These are phyloP conservation scores for Mucor sp. DNA, from an alignment of 371 early-diverging fungal species.

Conservation along the genomic window DNA sequence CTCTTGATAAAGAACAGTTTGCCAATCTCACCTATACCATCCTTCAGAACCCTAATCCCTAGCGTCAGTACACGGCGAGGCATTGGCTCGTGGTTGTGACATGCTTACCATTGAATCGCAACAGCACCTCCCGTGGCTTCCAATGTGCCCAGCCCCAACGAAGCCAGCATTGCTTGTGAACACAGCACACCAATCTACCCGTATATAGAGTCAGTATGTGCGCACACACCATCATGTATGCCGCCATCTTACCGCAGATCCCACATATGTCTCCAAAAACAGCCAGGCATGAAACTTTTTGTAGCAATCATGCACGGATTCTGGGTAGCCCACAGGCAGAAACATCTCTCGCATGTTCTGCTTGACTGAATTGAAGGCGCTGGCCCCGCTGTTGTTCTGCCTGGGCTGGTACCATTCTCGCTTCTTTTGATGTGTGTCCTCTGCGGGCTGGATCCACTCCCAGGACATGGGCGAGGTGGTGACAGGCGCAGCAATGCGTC, in stretches of 20 bases:
- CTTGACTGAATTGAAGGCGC: constrained; percentile 32
- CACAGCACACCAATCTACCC: constrained; percentile 70
- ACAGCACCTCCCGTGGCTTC: constrained; percentile 69
- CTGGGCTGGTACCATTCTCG: constrained; percentile 19
- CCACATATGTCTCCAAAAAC: constrained; percentile 67
- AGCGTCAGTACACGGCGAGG: background rate
- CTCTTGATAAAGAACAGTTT: constrained; percentile 75
- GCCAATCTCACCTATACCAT: constrained; percentile 73
- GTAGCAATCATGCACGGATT: constrained; percentile 58
- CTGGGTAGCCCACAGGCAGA: constrained; percentile 66
- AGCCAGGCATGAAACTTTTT: constrained; percentile 64
- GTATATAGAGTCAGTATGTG: background rate
- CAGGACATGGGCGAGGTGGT: constrained; percentile 49
- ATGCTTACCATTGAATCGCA: constrained; percentile 67
- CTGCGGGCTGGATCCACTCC: constrained; percentile 45
- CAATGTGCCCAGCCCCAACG: constrained; percentile 58
- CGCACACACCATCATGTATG: background rate
- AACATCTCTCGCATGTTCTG: constrained; percentile 63
- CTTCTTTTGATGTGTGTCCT: constrained; percentile 14
- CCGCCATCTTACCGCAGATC: constrained; percentile 52
- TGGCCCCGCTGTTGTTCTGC: constrained; percentile 15
- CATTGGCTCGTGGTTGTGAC: background rate
- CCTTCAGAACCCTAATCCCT: constrained; percentile 59
- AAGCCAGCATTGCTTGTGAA: constrained; percentile 70
- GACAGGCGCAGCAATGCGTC: constrained; percentile 40